Conservation (phyloP, 2,329 filamentous ascomycete genomes). For the Leptosphaerulina australis region DNA sequence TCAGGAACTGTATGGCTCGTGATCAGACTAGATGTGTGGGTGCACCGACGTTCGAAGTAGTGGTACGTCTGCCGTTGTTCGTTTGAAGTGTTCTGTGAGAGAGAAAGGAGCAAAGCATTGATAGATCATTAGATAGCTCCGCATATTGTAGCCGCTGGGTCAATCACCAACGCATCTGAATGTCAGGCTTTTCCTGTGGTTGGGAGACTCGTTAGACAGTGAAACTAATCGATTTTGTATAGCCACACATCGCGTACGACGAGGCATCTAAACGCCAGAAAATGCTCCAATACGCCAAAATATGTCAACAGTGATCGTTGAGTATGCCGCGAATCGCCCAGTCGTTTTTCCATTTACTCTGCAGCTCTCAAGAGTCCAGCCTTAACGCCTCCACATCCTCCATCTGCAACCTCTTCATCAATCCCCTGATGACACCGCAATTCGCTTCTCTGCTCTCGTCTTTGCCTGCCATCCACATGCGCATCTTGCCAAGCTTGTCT, state of each 20-base stretch:
- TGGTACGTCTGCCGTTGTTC: too few species aligned
- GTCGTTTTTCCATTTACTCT: too few species aligned
- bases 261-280: constrained; percentile 12
- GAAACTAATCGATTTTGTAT: neutral
- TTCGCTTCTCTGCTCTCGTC: constrained; percentile 29
- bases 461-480: constrained; percentile 29
- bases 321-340: neutral
- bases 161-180: too few species aligned
- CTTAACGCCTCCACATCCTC: constrained; percentile 27
- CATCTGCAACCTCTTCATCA: constrained; percentile 40
- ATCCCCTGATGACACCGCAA: constrained; percentile 26
- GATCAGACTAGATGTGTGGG: too few species aligned
- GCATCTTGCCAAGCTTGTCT: constrained; percentile 30
- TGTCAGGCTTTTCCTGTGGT: too few species aligned
- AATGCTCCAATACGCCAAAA: constrained; percentile 3
- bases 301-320: neutral
- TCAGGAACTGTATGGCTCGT: too few species aligned
- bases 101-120: too few species aligned
- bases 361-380: constrained; percentile 8
- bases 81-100: too few species aligned
- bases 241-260: constrained; percentile 13
- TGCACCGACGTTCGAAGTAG: too few species aligned
- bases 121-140: too few species aligned
- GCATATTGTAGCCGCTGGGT: too few species aligned
- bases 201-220: too few species aligned